Base-by-base conservation (phyloP, 2,329 filamentous ascomycete genomes). In the Colletotrichum higginsianum region DNA sequence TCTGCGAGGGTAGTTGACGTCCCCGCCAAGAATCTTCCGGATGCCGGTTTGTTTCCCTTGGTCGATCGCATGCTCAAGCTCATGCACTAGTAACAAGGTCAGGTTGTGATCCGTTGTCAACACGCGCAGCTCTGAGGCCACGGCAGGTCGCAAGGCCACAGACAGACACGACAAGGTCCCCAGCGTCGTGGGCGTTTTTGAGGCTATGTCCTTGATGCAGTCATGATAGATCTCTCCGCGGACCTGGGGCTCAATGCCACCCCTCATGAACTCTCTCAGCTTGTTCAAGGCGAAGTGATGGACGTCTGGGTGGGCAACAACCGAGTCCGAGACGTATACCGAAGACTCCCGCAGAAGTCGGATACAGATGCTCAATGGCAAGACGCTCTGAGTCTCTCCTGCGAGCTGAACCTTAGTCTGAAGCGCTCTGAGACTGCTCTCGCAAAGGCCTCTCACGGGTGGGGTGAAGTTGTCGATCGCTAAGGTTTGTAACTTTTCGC, bases 331-430 rank as follows among this genome's bases (percentile, higher is more conserved):
- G 23, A 83, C 84, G 40, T 85, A 86, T 15, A 89, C 85, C 0
- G 91, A 92, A 3, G 93, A 91, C 76, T 95, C 92, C 72, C 93
- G 90, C 52, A 96, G 86, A 21, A 97, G 81, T 30, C 92, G 89
- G 61, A 96, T 80, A 72, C 86, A 89, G 16, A 89, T 81, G n/a
- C 83, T 81, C 72, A 86, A 88, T 1, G 87, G 85, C 4, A 85
- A 79, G 40, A 83, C 81, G 42, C 82, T 79, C 38, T 83, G 77
- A 2, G 76, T 73, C 0, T 76, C 72, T 12, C 77, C 73, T 7
- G 84, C 79, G 77, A 82, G 66, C 76, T 81, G 78, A 61, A 81
- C 81, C 75, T 87, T 89, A 7, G 81, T 78, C 47, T 85, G 76
- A 60, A 88, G 79, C 8, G 85, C 81, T 47, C 84, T 84, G 61